Percentiles rank a stretch among this genome's conserved stretches.
phyloP scores from a whole-genome alignment of 768 basidiomycete species.

The Macrolepiota fuliginosa region DNA sequence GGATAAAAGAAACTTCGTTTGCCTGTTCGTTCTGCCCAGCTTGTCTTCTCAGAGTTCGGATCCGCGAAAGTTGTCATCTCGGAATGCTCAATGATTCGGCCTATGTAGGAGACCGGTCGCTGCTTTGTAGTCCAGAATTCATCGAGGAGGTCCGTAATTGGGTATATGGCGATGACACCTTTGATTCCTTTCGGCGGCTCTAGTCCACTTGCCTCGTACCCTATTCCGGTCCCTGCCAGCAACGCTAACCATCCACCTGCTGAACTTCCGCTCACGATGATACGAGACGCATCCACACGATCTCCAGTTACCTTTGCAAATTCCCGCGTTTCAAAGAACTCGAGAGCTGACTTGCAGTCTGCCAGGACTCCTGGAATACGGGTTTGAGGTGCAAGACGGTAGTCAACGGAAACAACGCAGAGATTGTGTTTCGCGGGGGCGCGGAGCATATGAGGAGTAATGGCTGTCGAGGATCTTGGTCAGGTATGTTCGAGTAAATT shows the following conservation, averaged over 20 bases:
- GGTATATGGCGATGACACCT: conserved; percentile 34
- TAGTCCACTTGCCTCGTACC: conserved; percentile 29
- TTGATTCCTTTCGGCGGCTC: conserved; percentile 24
- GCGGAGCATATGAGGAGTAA: conserved; percentile 32
- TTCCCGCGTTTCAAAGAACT: conserved; percentile 24
- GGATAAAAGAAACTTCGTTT: conserved; percentile 30
- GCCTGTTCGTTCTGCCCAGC: conserved; percentile 22
- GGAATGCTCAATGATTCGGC: conserved; percentile 25
- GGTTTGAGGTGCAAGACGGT: conserved; percentile 36
- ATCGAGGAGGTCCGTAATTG: conserved; percentile 34
- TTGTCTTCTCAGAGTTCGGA: conserved; percentile 23
- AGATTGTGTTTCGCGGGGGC: conserved; percentile 30
- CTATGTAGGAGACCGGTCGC: conserved; percentile 30
- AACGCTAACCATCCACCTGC: conserved; percentile 39
- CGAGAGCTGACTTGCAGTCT: conserved; percentile 33
- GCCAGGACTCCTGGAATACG: conserved; percentile 32
- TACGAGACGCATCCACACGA: conserved; percentile 26
- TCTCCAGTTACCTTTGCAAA: conserved; percentile 26
- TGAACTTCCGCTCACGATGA: conserved; percentile 35
- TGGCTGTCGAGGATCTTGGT: conserved; percentile 15
- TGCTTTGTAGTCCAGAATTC: conserved; percentile 36
- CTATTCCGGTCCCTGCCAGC: conserved; percentile 33
- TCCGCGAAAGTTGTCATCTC: conserved; percentile 31
- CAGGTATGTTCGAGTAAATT: too few relatives aligned
- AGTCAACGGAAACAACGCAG: conserved; percentile 32